phyloP scores from a whole-genome alignment of 495 filamentous ascomycete species.

The Lasiosphaeria miniovina region DNA sequence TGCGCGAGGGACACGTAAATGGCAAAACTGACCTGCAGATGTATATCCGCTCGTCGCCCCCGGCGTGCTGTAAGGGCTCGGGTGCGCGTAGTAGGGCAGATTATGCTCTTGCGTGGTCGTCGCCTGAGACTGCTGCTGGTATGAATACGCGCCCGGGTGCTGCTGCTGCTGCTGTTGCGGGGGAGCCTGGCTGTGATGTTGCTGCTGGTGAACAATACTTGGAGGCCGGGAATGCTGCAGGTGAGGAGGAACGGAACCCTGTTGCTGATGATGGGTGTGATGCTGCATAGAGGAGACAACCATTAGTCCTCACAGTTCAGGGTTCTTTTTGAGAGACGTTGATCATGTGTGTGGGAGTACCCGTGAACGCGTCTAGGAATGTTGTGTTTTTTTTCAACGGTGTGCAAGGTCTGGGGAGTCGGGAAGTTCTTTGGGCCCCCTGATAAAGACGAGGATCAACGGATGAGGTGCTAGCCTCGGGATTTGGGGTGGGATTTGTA shows the following conservation, averaged over 20 bases:
- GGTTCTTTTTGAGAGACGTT: slow-evolving; percentile 33
- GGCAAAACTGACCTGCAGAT: slow-evolving; percentile 66
- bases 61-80: slow-evolving; percentile 69
- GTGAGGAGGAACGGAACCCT: slow-evolving; percentile 54
- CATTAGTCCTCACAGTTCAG: slow-evolving; percentile 43
- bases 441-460: slow-evolving; percentile 44
- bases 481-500: slow-evolving; percentile 42
- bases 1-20: slow-evolving; percentile 14
- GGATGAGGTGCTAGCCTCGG: slow-evolving; percentile 41
- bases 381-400: slow-evolving; percentile 38
- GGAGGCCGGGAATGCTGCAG: slow-evolving; percentile 62
- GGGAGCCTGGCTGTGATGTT: slow-evolving; percentile 50
- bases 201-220: slow-evolving; percentile 63
- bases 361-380: slow-evolving; percentile 40
- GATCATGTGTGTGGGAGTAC: slow-evolving; percentile 29
- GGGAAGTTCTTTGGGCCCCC: slow-evolving; percentile 29
- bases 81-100: slow-evolving; percentile 68
- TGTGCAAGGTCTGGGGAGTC: slow-evolving; percentile 36
- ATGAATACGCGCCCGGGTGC: slow-evolving; percentile 59
- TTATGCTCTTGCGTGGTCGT: slow-evolving; percentile 54
- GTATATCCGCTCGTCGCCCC: slow-evolving; percentile 69
- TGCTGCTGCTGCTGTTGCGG: slow-evolving; percentile 46
- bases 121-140: slow-evolving; percentile 47
- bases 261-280: slow-evolving; percentile 57
- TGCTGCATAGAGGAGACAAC: slow-evolving; percentile 56